phyloP scores from a whole-genome alignment of 768 basidiomycete species.

The Lactarius hengduanensis region DNA sequence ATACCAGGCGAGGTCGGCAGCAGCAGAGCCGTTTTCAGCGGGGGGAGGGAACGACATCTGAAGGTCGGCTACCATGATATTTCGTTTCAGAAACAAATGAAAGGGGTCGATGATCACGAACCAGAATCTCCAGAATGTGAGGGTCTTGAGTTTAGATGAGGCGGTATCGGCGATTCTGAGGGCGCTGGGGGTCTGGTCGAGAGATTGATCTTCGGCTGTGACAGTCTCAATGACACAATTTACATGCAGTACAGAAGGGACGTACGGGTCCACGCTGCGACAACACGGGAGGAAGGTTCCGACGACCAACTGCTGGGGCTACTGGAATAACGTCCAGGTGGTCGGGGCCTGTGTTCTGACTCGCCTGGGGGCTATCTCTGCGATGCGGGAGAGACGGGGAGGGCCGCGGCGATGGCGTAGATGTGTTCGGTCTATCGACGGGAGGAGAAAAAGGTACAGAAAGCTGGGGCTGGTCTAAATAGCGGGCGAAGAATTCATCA shows the following conservation, averaged over 20 bases:
- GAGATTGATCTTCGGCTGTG: constrained; percentile 25
- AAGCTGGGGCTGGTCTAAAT: constrained; percentile 32
- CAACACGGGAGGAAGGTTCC: constrained; percentile 15
- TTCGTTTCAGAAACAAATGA: no score
- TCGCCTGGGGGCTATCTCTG: background rate
- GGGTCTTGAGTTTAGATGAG: background rate
- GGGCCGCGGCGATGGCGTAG: background rate
- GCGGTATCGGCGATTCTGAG: background rate
- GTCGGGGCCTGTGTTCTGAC: background rate
- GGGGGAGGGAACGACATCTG: constrained; percentile 39
- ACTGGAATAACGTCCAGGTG: background rate
- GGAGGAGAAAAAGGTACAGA: constrained; percentile 7
- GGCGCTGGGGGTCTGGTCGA: constrained; percentile 19
- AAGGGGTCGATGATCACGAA: background rate
- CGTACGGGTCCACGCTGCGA: constrained; percentile 19
- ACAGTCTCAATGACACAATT: background rate
- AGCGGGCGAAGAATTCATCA: constrained; percentile 72
- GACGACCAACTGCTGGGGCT: background rate
- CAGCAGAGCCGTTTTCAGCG: constrained; percentile 37
- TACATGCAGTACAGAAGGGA: background rate
- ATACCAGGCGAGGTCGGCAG: constrained; percentile 46
- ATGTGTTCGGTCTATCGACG: background rate
- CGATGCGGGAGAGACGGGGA: constrained; percentile 7
- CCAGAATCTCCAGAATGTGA: background rate
- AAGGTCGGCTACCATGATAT: constrained; percentile 26